A percentile compares a stretch with the other conserved stretches of the same genome.
Conservation (phyloP, 306 rosid species). For the Vigna hirtella region DNA sequence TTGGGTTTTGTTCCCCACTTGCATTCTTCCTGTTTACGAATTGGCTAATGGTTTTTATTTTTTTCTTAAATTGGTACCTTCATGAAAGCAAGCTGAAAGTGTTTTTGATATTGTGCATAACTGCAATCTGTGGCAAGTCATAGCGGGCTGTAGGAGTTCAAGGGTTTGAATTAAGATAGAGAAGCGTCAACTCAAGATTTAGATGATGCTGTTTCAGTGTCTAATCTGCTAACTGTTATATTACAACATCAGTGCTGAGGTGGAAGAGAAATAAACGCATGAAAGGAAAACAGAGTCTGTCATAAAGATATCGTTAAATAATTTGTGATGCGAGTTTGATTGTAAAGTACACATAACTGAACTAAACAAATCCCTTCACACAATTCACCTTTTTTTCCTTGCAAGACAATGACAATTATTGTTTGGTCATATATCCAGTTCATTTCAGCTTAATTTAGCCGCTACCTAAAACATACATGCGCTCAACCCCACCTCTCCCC, state of each 20-base stretch:
- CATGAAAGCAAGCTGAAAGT: not conserved
- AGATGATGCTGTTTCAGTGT: not conserved
- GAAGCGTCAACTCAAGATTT: constrained; percentile 10
- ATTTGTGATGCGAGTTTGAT: not conserved
- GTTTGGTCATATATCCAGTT: no score
- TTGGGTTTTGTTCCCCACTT: not conserved
- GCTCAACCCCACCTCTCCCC: no score
- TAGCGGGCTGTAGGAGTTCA: not conserved
- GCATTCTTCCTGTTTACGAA: not conserved
- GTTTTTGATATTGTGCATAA: not conserved
- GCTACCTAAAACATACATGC: not conserved
- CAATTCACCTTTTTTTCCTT: not conserved
- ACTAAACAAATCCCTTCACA: not conserved
- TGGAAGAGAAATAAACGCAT: not conserved
- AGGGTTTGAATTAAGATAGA: constrained; percentile 5
- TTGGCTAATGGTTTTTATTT: not conserved
- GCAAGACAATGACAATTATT: not conserved
- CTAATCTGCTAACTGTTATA: not conserved
- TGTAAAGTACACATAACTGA: not conserved
- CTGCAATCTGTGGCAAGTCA: not conserved
- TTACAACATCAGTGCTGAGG: not conserved
- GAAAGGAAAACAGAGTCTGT: constrained; percentile 1
- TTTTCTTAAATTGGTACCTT: not conserved
- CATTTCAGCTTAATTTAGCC: not conserved
- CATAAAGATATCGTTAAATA: not conserved